Evolutionary conservation across 352 stramenopile species (phyloP).

Genomic region (Blastocystis sp.): DNA sequence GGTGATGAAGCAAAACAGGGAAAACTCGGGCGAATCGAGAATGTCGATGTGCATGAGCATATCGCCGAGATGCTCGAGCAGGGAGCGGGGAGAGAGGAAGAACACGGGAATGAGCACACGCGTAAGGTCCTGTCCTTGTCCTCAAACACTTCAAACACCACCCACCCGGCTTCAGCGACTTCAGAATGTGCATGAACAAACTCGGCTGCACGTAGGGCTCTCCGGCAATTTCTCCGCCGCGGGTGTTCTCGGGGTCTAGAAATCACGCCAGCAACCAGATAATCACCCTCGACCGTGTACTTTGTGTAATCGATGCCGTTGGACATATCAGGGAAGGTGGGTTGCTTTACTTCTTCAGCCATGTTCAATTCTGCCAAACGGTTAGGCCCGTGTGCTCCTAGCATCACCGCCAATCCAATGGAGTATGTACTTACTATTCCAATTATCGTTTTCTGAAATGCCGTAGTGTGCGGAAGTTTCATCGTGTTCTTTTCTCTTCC

Average conservation of each 20-base stretch:
- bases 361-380: background rate
- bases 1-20: background rate
- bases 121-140: conserved; percentile 23
- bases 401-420: background rate
- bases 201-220: conserved; percentile 58
- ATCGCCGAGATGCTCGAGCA: conserved; percentile 52
- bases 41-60: conserved; percentile 58
- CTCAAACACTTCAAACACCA: background rate
- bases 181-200: conserved; percentile 66
- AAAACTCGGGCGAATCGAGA: conserved; percentile 11
- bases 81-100: conserved; percentile 28
- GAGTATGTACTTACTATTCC: background rate
- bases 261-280: background rate
- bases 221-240: conserved; percentile 31
- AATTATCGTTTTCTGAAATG: background rate
- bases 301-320: conserved; percentile 32
- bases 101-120: conserved; percentile 49
- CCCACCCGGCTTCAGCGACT: conserved; percentile 29
- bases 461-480: background rate
- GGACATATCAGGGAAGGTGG: conserved; percentile 17
- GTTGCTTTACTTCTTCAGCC: conserved; percentile 21
- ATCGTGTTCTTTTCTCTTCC: background rate
- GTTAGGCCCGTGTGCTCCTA: background rate
- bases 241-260: conserved; percentile 45
- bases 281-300: conserved; percentile 42